These are phyloP conservation scores for Debaryomyces subglobosus DNA, from an alignment of 1,139 yeast genomes.

Conservation along the genomic window DNA sequence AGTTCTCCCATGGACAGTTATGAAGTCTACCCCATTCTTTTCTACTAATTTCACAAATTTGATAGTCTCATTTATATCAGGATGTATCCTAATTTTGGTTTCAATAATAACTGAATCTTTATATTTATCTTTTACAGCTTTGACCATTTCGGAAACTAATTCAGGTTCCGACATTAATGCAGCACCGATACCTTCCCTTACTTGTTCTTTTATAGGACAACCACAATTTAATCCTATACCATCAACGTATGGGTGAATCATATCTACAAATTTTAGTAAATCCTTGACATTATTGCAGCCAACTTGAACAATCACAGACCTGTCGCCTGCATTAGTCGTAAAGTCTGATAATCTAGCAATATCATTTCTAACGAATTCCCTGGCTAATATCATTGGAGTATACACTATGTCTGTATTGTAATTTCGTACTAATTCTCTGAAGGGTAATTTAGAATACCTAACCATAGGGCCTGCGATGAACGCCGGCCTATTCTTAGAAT, in stretches of 20 bases:
- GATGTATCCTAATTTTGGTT: slow-evolving; percentile 88
- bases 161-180: slow-evolving; percentile 88
- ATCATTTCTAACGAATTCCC: slow-evolving; percentile 88
- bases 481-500: slow-evolving; percentile 57
- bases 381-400: slow-evolving; percentile 93
- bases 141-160: slow-evolving; percentile 79
- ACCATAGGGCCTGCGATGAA: slow-evolving; percentile 97
- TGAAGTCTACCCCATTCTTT: slow-evolving; percentile 87
- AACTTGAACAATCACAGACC: slow-evolving; percentile 83
- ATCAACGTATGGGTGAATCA: slow-evolving; percentile 90
- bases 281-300: slow-evolving; percentile 91
- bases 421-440: slow-evolving; percentile 76
- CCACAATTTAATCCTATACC: slow-evolving; percentile 97
- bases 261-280: slow-evolving; percentile 76
- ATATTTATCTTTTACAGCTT: slow-evolving; percentile 73
- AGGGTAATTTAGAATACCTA: slow-evolving; percentile 90
- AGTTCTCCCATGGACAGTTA: slow-evolving; percentile 93
- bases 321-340: slow-evolving; percentile 70
- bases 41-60: slow-evolving; percentile 74
- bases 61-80: slow-evolving; percentile 70
- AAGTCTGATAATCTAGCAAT: slow-evolving; percentile 84
- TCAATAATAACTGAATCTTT: slow-evolving; percentile 76
- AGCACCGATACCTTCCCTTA: slow-evolving; percentile 95
- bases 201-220: slow-evolving; percentile 94
- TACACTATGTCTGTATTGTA: slow-evolving; percentile 83